Evolutionary conservation across 2,329 filamentous ascomycete species (phyloP).

Genomic region (Hypoxylon sp.): DNA sequence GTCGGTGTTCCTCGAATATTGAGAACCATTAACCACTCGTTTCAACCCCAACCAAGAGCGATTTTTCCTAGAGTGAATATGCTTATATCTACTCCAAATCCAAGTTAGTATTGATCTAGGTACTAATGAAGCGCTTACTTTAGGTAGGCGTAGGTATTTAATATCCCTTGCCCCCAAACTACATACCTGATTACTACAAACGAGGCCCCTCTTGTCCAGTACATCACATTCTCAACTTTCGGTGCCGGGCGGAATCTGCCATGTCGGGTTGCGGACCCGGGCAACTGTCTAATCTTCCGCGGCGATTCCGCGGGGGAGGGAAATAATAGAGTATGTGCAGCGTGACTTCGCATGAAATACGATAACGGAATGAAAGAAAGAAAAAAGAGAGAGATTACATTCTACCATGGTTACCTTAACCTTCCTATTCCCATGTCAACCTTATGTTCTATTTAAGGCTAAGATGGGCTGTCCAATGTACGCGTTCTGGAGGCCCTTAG

Average conservation of each 20-base stretch:
- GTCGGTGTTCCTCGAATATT: not conserved
- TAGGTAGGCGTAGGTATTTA: not conserved
- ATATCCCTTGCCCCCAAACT: slow-evolving; percentile 12
- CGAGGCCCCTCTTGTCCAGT: not conserved
- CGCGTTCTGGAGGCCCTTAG: slow-evolving; percentile 24
- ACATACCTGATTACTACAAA: not conserved
- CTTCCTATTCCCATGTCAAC: slow-evolving; percentile 3
- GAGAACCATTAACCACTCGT: not conserved
- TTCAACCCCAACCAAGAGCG: not conserved
- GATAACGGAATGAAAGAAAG: not conserved
- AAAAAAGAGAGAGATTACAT: slow-evolving; percentile 9
- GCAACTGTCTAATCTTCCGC: slow-evolving; percentile 8
- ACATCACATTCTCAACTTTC: slow-evolving; percentile 8
- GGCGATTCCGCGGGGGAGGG: slow-evolving; percentile 2
- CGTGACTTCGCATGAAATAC: not conserved
- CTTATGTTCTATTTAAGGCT: slow-evolving; percentile 31
- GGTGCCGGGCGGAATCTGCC: slow-evolving; percentile 6
- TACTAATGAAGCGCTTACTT: not conserved
- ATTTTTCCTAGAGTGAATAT: not conserved
- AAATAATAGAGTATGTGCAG: not conserved
- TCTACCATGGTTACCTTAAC: slow-evolving; percentile 1
- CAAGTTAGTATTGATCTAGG: not conserved
- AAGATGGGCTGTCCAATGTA: slow-evolving; percentile 10
- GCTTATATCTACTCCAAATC: not conserved
- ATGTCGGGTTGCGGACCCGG: slow-evolving; percentile 1